Conservation (phyloP, 2,329 filamentous ascomycete species). For the Trichoderma koningiopsis region DNA sequence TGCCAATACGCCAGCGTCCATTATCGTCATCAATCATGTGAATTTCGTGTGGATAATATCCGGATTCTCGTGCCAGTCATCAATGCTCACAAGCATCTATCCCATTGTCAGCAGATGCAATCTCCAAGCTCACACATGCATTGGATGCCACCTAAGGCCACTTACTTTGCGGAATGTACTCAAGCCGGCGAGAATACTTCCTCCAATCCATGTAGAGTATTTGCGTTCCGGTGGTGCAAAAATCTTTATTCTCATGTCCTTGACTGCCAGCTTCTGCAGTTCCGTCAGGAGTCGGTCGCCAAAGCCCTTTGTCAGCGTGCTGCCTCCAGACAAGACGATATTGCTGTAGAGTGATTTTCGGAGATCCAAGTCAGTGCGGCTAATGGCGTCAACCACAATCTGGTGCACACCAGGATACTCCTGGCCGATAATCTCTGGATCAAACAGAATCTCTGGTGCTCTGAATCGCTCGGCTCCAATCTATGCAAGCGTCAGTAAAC, state of each 20-base stretch:
- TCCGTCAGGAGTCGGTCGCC: constrained; percentile 90
- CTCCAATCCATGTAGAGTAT: constrained; percentile 99
- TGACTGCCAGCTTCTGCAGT: constrained; percentile 89
- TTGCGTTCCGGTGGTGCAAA: constrained; percentile 96
- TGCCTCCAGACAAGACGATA: constrained; percentile 94
- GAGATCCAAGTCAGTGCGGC: constrained; percentile 91
- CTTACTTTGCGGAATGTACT: constrained; percentile 97
- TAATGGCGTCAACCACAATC: constrained; percentile 95
- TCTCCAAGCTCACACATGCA: not conserved
- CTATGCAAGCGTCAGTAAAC: constrained; percentile 44
- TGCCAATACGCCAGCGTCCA: constrained; percentile 18
- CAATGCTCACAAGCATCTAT: constrained; percentile 99
- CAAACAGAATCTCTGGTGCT: constrained; percentile 95
- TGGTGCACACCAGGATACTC: constrained; percentile 98
- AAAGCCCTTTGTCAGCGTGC: constrained; percentile 95
- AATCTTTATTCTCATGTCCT: constrained; percentile 99
- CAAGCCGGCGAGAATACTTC: constrained; percentile 92
- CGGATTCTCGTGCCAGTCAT: constrained; percentile 99
- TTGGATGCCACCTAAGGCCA: not conserved
- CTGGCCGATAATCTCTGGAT: constrained; percentile 93
- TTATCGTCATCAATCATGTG: constrained; percentile 56
- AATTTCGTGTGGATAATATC: constrained; percentile 99
- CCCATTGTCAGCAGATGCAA: not conserved
- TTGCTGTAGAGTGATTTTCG: constrained; percentile 93
- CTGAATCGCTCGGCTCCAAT: constrained; percentile 93